Percentiles rank a stretch among this genome's conserved stretches.
phyloP scores from a whole-genome alignment of 140 eudicot species.

The Flaveria floridana region DNA sequence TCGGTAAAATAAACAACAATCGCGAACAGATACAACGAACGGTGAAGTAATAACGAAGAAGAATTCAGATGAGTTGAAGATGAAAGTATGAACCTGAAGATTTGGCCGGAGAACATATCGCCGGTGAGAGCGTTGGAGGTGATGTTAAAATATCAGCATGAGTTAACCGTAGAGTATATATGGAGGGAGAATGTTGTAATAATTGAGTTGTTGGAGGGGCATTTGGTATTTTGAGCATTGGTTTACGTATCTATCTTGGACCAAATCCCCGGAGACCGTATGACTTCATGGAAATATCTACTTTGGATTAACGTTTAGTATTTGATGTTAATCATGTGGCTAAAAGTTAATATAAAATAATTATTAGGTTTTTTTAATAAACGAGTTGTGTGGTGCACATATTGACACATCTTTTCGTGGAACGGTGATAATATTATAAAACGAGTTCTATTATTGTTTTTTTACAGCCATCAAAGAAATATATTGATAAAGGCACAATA shows the following conservation, averaged over 20 bases:
- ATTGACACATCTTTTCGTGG: no score
- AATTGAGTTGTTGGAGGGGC: constrained; percentile 13
- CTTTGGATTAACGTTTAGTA: neutral
- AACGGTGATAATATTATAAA: no score
- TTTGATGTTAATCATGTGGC: neutral
- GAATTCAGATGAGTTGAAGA: neutral
- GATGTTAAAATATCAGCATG: constrained; percentile 25
- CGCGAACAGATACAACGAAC: constrained; percentile 1
- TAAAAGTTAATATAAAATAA: neutral
- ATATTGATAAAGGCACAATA: no score
- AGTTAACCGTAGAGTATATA: constrained; percentile 14
- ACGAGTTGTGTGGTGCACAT: no score
- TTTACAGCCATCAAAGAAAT: no score
- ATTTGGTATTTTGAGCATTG: neutral
- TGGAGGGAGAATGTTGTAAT: constrained; percentile 25
- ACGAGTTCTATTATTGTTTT: no score
- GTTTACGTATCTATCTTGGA: constrained; percentile 12
- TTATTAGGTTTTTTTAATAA: no score
- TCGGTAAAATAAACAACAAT: neutral
- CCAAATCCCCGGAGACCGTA: constrained; percentile 18
- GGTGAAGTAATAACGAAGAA: neutral
- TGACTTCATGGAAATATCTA: constrained; percentile 14
- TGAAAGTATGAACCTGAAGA: constrained; percentile 23
- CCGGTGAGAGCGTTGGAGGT: constrained; percentile 25
- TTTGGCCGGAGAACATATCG: constrained; percentile 28